These are phyloP conservation scores for Amanita muscaria DNA, from an alignment of 768 basidiomycete genomes.

Conservation along the genomic window DNA sequence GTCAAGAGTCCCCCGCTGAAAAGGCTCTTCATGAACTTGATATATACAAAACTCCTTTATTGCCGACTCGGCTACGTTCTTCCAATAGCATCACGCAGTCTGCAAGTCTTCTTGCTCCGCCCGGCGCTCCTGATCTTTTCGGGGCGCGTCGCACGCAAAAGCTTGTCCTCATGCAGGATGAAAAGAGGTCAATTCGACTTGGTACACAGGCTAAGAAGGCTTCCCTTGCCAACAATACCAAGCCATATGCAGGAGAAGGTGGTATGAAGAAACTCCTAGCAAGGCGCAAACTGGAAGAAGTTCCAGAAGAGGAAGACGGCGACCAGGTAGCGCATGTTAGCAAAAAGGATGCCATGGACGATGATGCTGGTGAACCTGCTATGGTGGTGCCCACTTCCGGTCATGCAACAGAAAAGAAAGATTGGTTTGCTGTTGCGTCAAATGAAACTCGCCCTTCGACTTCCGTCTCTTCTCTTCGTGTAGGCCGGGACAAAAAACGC, in stretches of 20 bases:
- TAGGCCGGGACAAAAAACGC: conserved; percentile 52
- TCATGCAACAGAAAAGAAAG: conserved; percentile 22
- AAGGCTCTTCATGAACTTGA: conserved; percentile 64
- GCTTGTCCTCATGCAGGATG: conserved; percentile 53
- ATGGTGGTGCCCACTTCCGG: no score
- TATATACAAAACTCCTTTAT: conserved; percentile 69
- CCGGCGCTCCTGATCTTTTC: conserved; percentile 54
- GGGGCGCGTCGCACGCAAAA: conserved; percentile 36
- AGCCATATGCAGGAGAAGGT: conserved; percentile 73
- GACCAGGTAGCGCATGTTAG: conserved; percentile 10
- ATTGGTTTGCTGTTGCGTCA: conserved; percentile 25
- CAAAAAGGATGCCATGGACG: conserved; percentile 10
- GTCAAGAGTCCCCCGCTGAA: conserved; percentile 47
- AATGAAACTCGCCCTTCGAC: conserved; percentile 17
- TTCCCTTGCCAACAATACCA: conserved; percentile 43
- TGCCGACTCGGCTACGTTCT: conserved; percentile 51
- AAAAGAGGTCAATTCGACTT: conserved; percentile 40
- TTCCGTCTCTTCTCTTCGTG: conserved; percentile 49
- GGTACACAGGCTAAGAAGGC: conserved; percentile 34
- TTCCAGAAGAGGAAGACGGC: conserved; percentile 34
- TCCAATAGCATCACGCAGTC: conserved; percentile 21
- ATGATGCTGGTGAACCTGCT: no score
- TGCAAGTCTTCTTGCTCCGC: conserved; percentile 26
- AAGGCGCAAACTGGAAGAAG: conserved; percentile 50
- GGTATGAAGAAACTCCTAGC: conserved; percentile 73